phyloP scores from a whole-genome alignment of 1,284 basidiomycete species.

The Ceratobasidium sp. region DNA sequence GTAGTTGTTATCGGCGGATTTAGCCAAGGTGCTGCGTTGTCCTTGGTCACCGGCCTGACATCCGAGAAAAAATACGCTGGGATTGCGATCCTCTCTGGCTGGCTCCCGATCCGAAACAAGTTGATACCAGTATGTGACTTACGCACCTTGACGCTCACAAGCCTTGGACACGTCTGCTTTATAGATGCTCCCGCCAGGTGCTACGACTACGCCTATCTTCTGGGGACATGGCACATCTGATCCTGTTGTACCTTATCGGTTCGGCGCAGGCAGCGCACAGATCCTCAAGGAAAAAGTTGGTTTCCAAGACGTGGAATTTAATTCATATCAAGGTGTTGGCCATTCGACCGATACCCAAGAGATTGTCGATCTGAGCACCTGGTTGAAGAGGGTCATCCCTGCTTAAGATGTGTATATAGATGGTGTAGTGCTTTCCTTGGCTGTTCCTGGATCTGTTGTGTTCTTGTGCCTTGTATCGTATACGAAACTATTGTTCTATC shows the following conservation, averaged over 20 bases:
- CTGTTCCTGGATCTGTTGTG: not conserved
- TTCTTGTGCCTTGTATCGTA: constrained; percentile 10
- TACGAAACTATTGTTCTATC: constrained; percentile 16
- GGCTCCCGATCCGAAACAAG: constrained; percentile 74
- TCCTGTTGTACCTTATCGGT: constrained; percentile 69
- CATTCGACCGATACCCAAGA: constrained; percentile 45
- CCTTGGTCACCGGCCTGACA: constrained; percentile 72
- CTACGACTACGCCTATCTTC: constrained; percentile 77
- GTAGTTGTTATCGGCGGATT: constrained; percentile 87
- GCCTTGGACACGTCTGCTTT: constrained; percentile 11
- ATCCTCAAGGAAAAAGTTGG: constrained; percentile 65
- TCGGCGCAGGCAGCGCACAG: constrained; percentile 64
- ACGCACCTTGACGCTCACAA: not conserved
- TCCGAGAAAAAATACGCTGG: constrained; percentile 77
- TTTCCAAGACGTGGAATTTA: constrained; percentile 54
- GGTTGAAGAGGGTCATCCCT: constrained; percentile 43
- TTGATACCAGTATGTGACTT: constrained; percentile 67
- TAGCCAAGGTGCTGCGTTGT: constrained; percentile 86
- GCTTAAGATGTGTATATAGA: constrained; percentile 4
- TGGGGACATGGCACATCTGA: constrained; percentile 89
- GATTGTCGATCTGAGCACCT: constrained; percentile 45
- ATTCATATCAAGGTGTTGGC: constrained; percentile 37
- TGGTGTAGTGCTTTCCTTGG: not conserved
- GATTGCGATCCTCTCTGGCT: constrained; percentile 77
- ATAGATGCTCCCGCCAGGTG: constrained; percentile 68